phyloP scores from a whole-genome alignment of 2,329 filamentous ascomycete species.

The Colletotrichum siamense region DNA sequence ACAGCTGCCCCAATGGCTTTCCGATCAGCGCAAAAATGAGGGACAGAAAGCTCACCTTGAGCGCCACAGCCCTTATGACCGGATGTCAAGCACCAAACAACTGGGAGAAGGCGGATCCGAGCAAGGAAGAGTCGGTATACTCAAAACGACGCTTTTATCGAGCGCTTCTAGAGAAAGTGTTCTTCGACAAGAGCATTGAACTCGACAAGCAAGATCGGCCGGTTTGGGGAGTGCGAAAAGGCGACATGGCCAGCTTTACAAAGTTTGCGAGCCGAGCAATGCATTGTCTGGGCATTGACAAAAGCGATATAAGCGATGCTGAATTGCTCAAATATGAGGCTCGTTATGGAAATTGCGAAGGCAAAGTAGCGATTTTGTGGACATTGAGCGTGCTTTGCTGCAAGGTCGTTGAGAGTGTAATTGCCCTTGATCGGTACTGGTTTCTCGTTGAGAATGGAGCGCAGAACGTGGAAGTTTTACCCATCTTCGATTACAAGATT shows the following conservation, averaged over 20 bases:
- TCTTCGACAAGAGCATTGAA: conserved; percentile 29
- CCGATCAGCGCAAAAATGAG: conserved; percentile 40
- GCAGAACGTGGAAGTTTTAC: conserved; percentile 27
- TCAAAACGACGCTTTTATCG: conserved; percentile 31
- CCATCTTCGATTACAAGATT: not conserved
- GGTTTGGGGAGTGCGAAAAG: conserved; percentile 35
- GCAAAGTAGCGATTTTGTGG: conserved; percentile 35
- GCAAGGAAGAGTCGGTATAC: conserved; percentile 24
- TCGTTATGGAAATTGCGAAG: conserved; percentile 25
- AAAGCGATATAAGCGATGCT: conserved; percentile 9
- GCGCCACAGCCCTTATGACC: conserved; percentile 36
- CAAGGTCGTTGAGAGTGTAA: conserved; percentile 35
- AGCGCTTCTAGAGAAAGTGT: conserved; percentile 29
- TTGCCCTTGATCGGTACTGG: conserved; percentile 36
- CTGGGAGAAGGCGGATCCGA: conserved; percentile 29
- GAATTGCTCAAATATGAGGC: conserved; percentile 31
- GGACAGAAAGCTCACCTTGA: conserved; percentile 25
- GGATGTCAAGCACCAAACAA: conserved; percentile 38
- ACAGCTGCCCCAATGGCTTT: conserved; percentile 39
- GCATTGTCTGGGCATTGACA: conserved; percentile 25
- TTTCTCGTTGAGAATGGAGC: conserved; percentile 31
- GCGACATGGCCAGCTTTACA: conserved; percentile 29
- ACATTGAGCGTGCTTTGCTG: conserved; percentile 36
- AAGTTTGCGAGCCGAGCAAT: conserved; percentile 31
- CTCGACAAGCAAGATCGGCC: conserved; percentile 19